Percentiles rank a stretch among this genome's conserved stretches.
Evolutionary conservation across 2,329 filamentous ascomycete species (phyloP).

Genomic region (Clonostachys rhizophaga): DNA sequence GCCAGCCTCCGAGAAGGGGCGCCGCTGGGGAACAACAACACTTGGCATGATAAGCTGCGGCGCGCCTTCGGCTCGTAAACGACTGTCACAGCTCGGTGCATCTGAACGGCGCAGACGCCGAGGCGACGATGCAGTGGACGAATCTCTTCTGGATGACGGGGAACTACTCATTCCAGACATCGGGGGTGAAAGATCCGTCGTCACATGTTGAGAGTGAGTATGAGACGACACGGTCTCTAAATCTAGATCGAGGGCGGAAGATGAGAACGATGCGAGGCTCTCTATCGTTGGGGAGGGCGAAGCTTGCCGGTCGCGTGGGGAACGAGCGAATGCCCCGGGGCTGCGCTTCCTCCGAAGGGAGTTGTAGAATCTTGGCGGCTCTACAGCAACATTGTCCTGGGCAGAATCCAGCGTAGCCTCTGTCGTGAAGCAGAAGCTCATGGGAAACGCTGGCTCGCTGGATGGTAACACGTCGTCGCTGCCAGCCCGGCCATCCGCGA

Average conservation of each 20-base stretch:
- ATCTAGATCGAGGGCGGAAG: slow-evolving; percentile 3
- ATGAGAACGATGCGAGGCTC: slow-evolving; percentile 7
- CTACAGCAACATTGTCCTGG: slow-evolving; percentile 4
- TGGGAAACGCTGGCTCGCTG: slow-evolving; percentile 1
- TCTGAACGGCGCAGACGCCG: slow-evolving; percentile 7
- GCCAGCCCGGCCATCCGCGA: not conserved
- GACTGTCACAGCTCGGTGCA: not conserved
- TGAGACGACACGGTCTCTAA: slow-evolving; percentile 2
- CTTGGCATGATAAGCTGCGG: slow-evolving; percentile 98
- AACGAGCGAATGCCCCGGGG: slow-evolving; percentile 1
- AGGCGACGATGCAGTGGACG: slow-evolving; percentile 35
- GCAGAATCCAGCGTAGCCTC: slow-evolving; percentile 21
- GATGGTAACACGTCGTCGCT: not conserved
- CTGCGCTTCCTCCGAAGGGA: slow-evolving; percentile 2
- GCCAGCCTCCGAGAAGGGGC: slow-evolving; percentile 85
- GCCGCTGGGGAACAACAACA: slow-evolving; percentile 80
- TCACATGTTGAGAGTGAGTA: slow-evolving; percentile 15
- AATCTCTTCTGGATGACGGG: slow-evolving; percentile 46
- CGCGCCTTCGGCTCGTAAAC: slow-evolving; percentile 18
- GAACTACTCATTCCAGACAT: slow-evolving; percentile 33
- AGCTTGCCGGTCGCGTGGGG: slow-evolving; percentile 1
- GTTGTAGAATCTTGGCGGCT: too few relatives aligned
- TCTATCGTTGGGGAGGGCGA: slow-evolving; percentile 2
- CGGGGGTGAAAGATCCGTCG: slow-evolving; percentile 15
- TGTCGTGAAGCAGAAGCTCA: slow-evolving; percentile 27